Percentiles rank a stretch among this genome's conserved stretches.
Evolutionary conservation across 495 filamentous ascomycete species (phyloP).

Genomic region (Penicillium tannophilum): DNA sequence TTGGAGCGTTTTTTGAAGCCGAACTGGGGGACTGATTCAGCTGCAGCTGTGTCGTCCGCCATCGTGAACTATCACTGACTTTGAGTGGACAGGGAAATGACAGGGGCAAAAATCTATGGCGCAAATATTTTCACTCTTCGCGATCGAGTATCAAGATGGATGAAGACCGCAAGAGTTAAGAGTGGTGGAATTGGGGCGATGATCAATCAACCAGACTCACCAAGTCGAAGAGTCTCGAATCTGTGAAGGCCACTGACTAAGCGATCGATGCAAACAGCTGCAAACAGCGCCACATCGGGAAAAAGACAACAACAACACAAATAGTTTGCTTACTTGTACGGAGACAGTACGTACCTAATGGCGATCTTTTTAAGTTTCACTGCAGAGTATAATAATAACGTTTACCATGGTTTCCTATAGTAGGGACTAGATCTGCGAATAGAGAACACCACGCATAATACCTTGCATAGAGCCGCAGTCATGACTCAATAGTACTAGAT

Average conservation of each 20-base stretch:
- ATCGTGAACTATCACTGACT: constrained; percentile 8
- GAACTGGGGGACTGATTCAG: constrained; percentile 30
- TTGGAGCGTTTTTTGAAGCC: constrained; percentile 88
- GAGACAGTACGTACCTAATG: not conserved
- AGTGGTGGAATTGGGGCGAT: constrained; percentile 7
- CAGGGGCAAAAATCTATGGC: not conserved
- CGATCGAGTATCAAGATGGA: not conserved
- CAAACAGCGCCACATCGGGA: not conserved
- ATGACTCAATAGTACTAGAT: not conserved
- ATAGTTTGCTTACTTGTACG: not conserved
- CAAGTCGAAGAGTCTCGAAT: constrained; percentile 1
- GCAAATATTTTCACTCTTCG: not conserved
- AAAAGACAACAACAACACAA: not conserved
- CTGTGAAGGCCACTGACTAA: not conserved
- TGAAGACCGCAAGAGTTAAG: not conserved
- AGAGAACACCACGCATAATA: not conserved
- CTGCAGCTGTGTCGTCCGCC: constrained; percentile 18
- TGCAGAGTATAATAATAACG: not conserved
- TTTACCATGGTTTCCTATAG: not conserved
- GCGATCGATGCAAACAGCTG: not conserved
- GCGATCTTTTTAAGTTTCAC: not conserved
- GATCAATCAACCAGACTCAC: not conserved
- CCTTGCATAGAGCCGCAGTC: constrained; percentile 2
- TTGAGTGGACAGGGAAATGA: not conserved
- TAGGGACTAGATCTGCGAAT: not conserved